Conservation (phyloP, 1,139 yeast genomes). For the Taphrina flavorubra region DNA sequence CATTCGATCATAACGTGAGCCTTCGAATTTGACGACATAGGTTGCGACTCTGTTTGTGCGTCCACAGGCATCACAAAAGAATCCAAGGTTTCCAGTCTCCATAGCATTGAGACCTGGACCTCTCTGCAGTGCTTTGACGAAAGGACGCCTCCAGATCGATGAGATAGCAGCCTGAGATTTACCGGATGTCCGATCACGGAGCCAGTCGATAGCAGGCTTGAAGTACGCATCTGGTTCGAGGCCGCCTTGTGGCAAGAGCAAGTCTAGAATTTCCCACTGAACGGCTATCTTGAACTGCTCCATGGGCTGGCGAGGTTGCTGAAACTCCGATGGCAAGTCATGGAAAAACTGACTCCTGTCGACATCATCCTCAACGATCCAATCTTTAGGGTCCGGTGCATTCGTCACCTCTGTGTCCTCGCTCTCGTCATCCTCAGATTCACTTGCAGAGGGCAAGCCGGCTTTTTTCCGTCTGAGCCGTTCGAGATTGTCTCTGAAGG, state of each 20-base stretch:
- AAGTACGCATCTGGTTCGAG: conserved; percentile 33
- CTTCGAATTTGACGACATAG: conserved; percentile 33
- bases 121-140: conserved; percentile 26
- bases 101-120: conserved; percentile 32
- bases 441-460: conserved; percentile 27
- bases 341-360: conserved; percentile 12
- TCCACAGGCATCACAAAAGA: conserved; percentile 38
- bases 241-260: conserved; percentile 35
- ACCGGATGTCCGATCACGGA: conserved; percentile 33
- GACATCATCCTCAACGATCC: conserved; percentile 23
- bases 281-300: conserved; percentile 36
- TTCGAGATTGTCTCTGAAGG: conserved; percentile 20
- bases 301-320: conserved; percentile 32
- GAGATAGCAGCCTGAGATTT: conserved; percentile 30
- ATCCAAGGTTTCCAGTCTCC: conserved; percentile 37
- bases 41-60: conserved; percentile 35
- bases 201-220: conserved; percentile 39
- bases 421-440: conserved; percentile 1
- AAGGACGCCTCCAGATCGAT: conserved; percentile 29
- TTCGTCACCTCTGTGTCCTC: neutral
- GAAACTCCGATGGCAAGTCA: conserved; percentile 27
- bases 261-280: conserved; percentile 37
- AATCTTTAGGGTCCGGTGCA: conserved; percentile 1
- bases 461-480: conserved; percentile 33
- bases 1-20: conserved; percentile 34